These are phyloP conservation scores for Silene vulgaris DNA, from an alignment of 179 eudicot genomes.

Conservation along the genomic window DNA sequence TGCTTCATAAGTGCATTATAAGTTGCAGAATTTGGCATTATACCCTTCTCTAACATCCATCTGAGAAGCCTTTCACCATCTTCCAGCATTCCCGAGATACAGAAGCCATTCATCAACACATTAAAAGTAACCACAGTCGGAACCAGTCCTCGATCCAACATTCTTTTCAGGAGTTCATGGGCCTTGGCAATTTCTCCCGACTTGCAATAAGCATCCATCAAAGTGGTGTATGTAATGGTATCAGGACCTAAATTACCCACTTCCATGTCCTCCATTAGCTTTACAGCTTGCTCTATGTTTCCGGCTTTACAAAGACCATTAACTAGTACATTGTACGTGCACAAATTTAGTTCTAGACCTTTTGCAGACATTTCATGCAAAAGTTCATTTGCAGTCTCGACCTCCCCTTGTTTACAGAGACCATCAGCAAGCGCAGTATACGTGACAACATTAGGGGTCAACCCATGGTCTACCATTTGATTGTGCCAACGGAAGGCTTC, in stretches of 20 bases:
- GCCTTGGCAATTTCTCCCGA: conserved; percentile 64
- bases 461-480: conserved; percentile 62
- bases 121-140: conserved; percentile 88
- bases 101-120: conserved; percentile 85
- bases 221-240: conserved; percentile 71
- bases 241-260: conserved; percentile 62
- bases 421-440: conserved; percentile 88
- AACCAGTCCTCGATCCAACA: conserved; percentile 68
- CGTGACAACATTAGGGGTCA: conserved; percentile 74
- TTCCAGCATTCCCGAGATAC: conserved; percentile 74
- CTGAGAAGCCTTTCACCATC: conserved; percentile 69
- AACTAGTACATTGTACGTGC: conserved; percentile 69
- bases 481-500: conserved; percentile 76
- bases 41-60: conserved; percentile 83
- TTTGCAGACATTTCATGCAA: conserved; percentile 68
- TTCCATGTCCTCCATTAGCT: conserved; percentile 72
- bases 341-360: conserved; percentile 74
- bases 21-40: conserved; percentile 68
- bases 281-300: conserved; percentile 56
- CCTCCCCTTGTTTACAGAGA: conserved; percentile 80
- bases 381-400: conserved; percentile 78
- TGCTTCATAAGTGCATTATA: conserved; percentile 85
- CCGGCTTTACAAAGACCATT: conserved; percentile 88
- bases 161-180: conserved; percentile 60
- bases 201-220: conserved; percentile 92